These are phyloP conservation scores for Calonectria honghensis DNA, from an alignment of 2,329 filamentous ascomycete genomes.

Conservation along the genomic window DNA sequence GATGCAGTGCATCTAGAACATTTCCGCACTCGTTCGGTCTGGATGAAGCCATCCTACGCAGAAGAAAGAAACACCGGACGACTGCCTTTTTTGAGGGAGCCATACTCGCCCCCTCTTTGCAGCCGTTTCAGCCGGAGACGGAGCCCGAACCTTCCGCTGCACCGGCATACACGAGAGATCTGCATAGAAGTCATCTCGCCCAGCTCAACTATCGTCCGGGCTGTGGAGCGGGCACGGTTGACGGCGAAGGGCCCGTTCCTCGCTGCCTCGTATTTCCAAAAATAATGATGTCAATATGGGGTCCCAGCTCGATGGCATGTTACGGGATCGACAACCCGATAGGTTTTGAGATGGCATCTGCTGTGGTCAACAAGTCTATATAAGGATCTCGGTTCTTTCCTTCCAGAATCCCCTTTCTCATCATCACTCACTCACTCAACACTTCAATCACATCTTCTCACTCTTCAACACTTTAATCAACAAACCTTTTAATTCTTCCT, in stretches of 20 bases:
- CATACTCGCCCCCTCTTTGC: background rate
- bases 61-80: background rate
- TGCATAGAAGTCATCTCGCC: background rate
- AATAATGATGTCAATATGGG: background rate
- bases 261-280: background rate
- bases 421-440: background rate
- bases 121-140: background rate
- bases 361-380: background rate
- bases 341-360: background rate
- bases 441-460: background rate
- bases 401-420: background rate
- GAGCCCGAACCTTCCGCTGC: background rate
- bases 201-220: background rate
- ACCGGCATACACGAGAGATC: background rate
- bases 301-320: background rate
- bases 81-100: background rate
- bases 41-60: background rate
- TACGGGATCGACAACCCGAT: background rate
- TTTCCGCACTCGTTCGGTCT: background rate
- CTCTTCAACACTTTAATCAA: background rate
- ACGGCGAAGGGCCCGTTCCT: background rate
- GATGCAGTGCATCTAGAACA: background rate
- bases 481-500: background rate
- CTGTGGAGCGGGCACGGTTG: constrained; percentile 1
- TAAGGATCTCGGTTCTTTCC: background rate